These are phyloP conservation scores for Lipomyces sp. DNA, from an alignment of 805 yeast species.

Conservation along the genomic window DNA sequence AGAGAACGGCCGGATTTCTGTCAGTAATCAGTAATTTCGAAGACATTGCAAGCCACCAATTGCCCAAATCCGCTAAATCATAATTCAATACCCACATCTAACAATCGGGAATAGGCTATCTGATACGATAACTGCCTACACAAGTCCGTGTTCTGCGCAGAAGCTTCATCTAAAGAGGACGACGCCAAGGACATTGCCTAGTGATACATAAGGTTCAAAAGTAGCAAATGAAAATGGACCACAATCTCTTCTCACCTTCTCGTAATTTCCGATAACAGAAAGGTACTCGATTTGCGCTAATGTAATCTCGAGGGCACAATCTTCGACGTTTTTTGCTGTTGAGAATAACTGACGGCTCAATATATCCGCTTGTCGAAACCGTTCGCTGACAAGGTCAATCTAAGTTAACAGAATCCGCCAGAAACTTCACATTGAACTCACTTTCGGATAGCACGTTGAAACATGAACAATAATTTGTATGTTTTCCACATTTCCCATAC, in stretches of 20 bases:
- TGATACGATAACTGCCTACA: not conserved
- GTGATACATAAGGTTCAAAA: not conserved
- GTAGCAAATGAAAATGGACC: not conserved
- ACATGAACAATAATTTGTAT: slow-evolving; percentile 7
- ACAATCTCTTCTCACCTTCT: not conserved
- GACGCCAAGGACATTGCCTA: not conserved
- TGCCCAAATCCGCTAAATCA: not conserved
- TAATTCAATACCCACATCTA: not conserved
- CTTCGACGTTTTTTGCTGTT: slow-evolving; percentile 1
- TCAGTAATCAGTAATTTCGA: not conserved
- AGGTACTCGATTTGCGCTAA: slow-evolving; percentile 9
- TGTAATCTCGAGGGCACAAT: slow-evolving; percentile 7
- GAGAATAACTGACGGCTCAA: not conserved
- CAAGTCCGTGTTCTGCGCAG: not conserved
- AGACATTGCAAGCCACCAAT: not conserved
- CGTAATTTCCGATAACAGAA: slow-evolving; percentile 2
- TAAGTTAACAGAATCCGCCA: not conserved
- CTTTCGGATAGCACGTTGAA: slow-evolving; percentile 12
- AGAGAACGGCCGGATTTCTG: not conserved
- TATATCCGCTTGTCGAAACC: not conserved
- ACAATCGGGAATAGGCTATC: not conserved
- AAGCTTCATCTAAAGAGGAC: not conserved
- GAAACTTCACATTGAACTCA: not conserved
- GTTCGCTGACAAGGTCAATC: not conserved
- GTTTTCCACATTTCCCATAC: slow-evolving; percentile 10